These are phyloP conservation scores for Acanthamoeba pearcei DNA, from an alignment of 208 protist species.

Conservation along the genomic window DNA sequence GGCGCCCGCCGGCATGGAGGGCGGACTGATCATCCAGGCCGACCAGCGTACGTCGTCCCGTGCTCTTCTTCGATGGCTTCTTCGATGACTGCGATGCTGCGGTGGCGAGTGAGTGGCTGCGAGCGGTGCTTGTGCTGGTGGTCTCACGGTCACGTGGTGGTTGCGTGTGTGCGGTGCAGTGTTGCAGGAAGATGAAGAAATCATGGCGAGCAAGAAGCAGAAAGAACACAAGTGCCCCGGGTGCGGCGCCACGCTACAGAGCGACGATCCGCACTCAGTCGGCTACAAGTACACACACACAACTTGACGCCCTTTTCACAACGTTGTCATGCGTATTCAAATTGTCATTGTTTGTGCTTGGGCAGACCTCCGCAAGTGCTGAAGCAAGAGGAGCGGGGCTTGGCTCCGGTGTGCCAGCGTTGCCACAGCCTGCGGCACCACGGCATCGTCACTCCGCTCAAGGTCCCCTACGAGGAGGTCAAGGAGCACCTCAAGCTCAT, in stretches of 20 bases:
- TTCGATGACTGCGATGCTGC: too few species aligned
- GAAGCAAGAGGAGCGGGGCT: neutral
- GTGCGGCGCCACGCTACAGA: conserved; percentile 76
- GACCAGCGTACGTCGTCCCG: neutral
- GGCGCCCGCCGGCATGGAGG: neutral
- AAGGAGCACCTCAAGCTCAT: conserved; percentile 72
- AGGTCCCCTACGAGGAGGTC: conserved; percentile 77
- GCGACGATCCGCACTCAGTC: conserved; percentile 28
- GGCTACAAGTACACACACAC: conserved; percentile 66
- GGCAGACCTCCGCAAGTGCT: neutral
- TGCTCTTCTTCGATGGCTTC: neutral
- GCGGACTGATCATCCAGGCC: neutral
- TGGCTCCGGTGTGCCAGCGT: conserved; percentile 72
- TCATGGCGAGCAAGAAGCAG: neutral
- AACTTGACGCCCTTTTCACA: too few species aligned
- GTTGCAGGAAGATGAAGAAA: neutral
- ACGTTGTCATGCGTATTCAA: too few species aligned
- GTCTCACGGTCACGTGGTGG: neutral
- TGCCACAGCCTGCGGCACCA: conserved; percentile 80
- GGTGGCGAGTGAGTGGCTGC: too few species aligned
- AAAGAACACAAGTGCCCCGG: conserved; percentile 72
- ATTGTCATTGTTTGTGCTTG: neutral
- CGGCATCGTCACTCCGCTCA: conserved; percentile 73
- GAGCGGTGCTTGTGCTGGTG: neutral
- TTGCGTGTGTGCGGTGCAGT: neutral